Evolutionary conservation across 345 rosid species (phyloP).

Genomic region (Raphanus sativus): DNA sequence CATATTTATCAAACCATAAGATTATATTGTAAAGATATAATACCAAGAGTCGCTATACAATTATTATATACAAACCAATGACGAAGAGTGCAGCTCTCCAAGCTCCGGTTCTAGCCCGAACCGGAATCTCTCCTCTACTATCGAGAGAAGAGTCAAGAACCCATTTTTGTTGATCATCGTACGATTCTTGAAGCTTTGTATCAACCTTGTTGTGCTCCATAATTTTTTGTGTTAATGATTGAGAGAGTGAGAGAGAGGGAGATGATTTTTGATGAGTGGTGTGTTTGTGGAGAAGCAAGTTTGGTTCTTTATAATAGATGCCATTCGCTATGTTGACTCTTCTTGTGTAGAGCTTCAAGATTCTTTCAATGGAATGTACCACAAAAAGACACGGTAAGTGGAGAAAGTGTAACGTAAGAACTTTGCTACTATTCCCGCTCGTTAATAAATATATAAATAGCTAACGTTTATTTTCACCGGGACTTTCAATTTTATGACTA

Average conservation of each 20-base stretch:
- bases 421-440: not conserved
- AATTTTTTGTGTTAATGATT: conserved; percentile 15
- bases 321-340: conserved; percentile 29
- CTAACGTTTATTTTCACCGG: not conserved
- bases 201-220: conserved; percentile 31
- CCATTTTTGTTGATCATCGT: conserved; percentile 53
- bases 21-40: not conserved
- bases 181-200: conserved; percentile 24
- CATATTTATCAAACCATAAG: conserved; percentile 12
- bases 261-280: not conserved
- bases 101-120: conserved; percentile 64
- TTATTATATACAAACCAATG: conserved; percentile 46
- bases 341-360: conserved; percentile 27
- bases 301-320: conserved; percentile 38
- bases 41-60: not conserved
- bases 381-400: conserved; percentile 18
- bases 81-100: conserved; percentile 82
- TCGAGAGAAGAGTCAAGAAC: conserved; percentile 67
- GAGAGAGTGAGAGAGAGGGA: conserved; percentile 11
- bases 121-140: conserved; percentile 50
- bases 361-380: conserved; percentile 20
- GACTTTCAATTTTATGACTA: not conserved
- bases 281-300: conserved; percentile 35
- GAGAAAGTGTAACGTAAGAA: not conserved
- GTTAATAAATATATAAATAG: not conserved